A percentile compares a stretch with the other conserved stretches of the same genome.
Conservation (phyloP, 371 early-diverging fungal genomes). For the Mortierella sp. region DNA sequence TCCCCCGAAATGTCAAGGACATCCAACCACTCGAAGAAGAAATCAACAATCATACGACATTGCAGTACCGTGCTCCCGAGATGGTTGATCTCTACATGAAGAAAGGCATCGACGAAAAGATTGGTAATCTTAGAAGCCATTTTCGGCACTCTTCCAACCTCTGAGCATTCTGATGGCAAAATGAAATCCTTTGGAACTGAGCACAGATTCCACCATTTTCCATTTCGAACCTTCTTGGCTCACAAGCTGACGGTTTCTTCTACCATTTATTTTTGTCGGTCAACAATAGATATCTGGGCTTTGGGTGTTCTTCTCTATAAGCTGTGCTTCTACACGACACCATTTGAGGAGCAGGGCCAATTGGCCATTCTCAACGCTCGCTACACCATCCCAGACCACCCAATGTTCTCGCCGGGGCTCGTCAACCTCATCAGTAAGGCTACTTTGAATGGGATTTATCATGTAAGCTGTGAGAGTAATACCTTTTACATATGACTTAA, state of each 20-base stretch:
- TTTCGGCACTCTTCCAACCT: slow-evolving; percentile 11
- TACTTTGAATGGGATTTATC: too few species aligned
- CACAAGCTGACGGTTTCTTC: too few species aligned
- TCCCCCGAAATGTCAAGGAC: slow-evolving; percentile 66
- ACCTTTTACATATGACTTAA: not conserved
- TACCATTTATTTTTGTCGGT: not conserved
- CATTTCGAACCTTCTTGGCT: too few species aligned
- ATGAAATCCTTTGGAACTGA: slow-evolving; percentile 8
- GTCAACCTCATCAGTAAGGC: slow-evolving; percentile 69
- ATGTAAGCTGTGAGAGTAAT: too few species aligned
- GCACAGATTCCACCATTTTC: not conserved
- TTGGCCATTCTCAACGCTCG: slow-evolving; percentile 89
- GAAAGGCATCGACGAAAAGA: slow-evolving; percentile 84
- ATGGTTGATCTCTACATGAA: slow-evolving; percentile 90
- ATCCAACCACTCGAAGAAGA: slow-evolving; percentile 89
- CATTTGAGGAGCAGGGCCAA: slow-evolving; percentile 90
- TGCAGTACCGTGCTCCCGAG: slow-evolving; percentile 95
- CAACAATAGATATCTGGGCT: slow-evolving; percentile 66
- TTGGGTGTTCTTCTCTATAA: slow-evolving; percentile 93
- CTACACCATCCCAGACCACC: slow-evolving; percentile 80
- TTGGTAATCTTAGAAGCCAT: slow-evolving; percentile 69
- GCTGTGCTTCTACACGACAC: slow-evolving; percentile 86
- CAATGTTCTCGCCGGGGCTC: slow-evolving; percentile 74
- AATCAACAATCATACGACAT: slow-evolving; percentile 86
- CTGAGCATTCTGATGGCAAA: not conserved